These are phyloP conservation scores for Cercospora beticola DNA, from an alignment of 2,329 filamentous ascomycete genomes.

Conservation along the genomic window DNA sequence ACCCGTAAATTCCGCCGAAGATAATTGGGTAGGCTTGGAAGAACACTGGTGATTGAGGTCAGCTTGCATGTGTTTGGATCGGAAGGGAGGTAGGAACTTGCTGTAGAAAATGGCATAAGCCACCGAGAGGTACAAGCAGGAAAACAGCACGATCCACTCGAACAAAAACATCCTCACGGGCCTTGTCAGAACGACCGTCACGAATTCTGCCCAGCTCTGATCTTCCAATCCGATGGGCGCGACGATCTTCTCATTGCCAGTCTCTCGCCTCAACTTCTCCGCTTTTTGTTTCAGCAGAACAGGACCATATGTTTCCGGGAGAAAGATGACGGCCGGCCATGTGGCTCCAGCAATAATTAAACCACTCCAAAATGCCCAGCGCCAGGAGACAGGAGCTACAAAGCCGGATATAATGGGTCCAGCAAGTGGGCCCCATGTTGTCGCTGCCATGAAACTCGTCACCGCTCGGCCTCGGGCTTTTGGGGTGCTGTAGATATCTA, in stretches of 20 bases:
- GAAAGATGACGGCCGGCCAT: conserved; percentile 59
- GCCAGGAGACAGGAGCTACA: conserved; percentile 62
- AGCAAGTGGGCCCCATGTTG: conserved; percentile 64
- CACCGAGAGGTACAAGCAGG: conserved; percentile 66
- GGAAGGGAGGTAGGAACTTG: too few species aligned
- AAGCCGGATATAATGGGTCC: conserved; percentile 66
- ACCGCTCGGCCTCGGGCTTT: conserved; percentile 59
- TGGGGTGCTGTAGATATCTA: conserved; percentile 61
- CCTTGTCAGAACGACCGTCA: conserved; percentile 68
- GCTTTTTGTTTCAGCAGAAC: conserved; percentile 50
- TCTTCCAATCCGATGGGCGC: conserved; percentile 65
- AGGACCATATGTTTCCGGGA: conserved; percentile 55
- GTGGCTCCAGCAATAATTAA: conserved; percentile 66
- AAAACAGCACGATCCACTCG: conserved; percentile 71
- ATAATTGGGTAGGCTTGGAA: conserved; percentile 72
- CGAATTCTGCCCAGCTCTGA: conserved; percentile 55
- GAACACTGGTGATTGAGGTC: conserved; percentile 50
- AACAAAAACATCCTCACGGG: conserved; percentile 71
- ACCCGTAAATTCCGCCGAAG: conserved; percentile 62
- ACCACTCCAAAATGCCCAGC: conserved; percentile 69
- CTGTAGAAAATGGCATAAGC: conserved; percentile 65
- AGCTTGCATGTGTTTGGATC: too few species aligned
- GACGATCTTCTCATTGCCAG: conserved; percentile 54
- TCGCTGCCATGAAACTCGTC: conserved; percentile 65
- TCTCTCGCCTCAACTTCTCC: conserved; percentile 58